phyloP scores from a whole-genome alignment of 2,329 filamentous ascomycete species.

The Colletotrichum sp. region DNA sequence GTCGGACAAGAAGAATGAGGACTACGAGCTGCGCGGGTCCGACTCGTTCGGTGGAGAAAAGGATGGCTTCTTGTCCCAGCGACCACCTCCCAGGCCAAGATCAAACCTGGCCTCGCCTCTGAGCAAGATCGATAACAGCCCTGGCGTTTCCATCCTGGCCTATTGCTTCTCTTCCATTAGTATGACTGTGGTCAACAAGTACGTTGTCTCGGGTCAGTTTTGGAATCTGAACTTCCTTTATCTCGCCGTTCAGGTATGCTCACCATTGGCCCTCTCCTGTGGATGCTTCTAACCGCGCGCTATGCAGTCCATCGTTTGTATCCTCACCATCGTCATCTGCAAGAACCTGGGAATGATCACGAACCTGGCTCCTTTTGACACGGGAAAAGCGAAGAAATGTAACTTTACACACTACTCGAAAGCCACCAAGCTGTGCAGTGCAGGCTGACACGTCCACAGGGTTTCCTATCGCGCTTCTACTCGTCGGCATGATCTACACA shows the following conservation, averaged over 20 bases:
- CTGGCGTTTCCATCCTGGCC: conserved; percentile 78
- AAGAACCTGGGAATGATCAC: conserved; percentile 84
- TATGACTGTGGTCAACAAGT: conserved; percentile 99
- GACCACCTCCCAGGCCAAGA: conserved; percentile 40
- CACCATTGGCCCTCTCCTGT: background rate
- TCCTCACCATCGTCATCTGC: conserved; percentile 80
- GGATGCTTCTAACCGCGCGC: background rate
- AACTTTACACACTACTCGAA: conserved; percentile 38
- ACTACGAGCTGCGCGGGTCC: conserved; percentile 75
- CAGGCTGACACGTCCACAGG: conserved; percentile 57
- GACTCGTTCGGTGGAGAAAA: conserved; percentile 60
- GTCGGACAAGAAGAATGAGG: conserved; percentile 90
- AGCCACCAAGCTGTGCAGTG: background rate
- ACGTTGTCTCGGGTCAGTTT: conserved; percentile 85
- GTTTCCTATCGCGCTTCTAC: conserved; percentile 94
- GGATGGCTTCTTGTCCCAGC: conserved; percentile 53
- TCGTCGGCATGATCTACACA: conserved; percentile 99
- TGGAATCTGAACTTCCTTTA: conserved; percentile 99
- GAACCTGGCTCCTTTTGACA: conserved; percentile 81
- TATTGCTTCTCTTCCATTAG: conserved; percentile 97
- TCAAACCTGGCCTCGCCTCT: conserved; percentile 33
- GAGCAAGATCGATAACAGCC: conserved; percentile 72
- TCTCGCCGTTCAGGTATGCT: conserved; percentile 84
- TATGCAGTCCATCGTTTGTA: conserved; percentile 87
- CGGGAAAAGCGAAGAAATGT: conserved; percentile 93